Percentiles rank a stretch among this genome's conserved stretches.
Conservation (phyloP, 805 yeast species). For the Pichia insulana region DNA sequence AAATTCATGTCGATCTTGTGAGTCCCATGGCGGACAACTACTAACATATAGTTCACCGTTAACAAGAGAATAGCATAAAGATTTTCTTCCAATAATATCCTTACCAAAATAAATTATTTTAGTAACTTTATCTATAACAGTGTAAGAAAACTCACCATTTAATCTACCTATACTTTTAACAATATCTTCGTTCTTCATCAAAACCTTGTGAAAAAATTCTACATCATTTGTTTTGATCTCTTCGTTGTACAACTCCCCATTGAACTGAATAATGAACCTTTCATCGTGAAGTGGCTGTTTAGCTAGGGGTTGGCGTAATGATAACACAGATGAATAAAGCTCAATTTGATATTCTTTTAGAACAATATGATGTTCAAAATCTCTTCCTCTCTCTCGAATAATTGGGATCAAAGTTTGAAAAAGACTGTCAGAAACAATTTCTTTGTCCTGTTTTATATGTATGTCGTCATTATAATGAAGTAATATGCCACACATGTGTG, state of each 20-base stretch:
- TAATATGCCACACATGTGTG: constrained; percentile 50
- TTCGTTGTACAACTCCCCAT: constrained; percentile 79
- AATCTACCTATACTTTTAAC: constrained; percentile 34
- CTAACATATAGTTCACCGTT: constrained; percentile 36
- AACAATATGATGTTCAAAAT: constrained; percentile 32
- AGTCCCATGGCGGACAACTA: constrained; percentile 35
- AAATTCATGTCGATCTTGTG: constrained; percentile 25
- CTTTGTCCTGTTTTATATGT: constrained; percentile 9
- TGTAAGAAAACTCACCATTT: constrained; percentile 80
- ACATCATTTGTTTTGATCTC: constrained; percentile 60
- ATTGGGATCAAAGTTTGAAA: constrained; percentile 34
- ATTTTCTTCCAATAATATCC: constrained; percentile 75
- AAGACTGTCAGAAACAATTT: constrained; percentile 10
- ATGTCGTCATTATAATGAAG: constrained; percentile 22
- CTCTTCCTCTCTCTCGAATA: constrained; percentile 58
- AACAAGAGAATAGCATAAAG: constrained; percentile 41
- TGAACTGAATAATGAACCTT: constrained; percentile 57
- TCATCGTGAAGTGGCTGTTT: constrained; percentile 52
- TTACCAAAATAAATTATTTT: constrained; percentile 64
- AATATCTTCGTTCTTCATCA: constrained; percentile 32
- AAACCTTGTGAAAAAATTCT: constrained; percentile 32
- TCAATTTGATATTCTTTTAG: constrained; percentile 22
- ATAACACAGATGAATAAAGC: constrained; percentile 63
- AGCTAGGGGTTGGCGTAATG: constrained; percentile 72
- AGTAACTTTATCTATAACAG: constrained; percentile 36